Base-by-base conservation (phyloP, 495 filamentous ascomycete genomes). In the Penicillium manginii region DNA sequence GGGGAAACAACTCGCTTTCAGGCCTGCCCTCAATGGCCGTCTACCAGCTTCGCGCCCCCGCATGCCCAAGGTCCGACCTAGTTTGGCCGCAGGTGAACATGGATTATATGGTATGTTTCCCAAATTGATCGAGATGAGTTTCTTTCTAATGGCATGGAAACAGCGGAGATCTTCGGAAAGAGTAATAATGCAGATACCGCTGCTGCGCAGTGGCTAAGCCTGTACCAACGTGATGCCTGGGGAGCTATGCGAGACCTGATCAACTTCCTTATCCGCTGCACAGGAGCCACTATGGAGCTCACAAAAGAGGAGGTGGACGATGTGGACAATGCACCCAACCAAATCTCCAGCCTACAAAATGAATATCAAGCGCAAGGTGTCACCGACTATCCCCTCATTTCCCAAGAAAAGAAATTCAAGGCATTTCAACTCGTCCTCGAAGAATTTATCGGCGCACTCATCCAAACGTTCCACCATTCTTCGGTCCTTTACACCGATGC, bases 311-410 rank as follows among this genome's bases (percentile, higher is more conserved):
- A 97, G 66, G 89, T 94, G 43, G 84, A 85, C 52, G 94, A 98
- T 66, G 85, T 91, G 19, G 96, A 98, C 67, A 87, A 91, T 67
- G 85, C 82, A 39, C 81, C 87, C 1, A 82, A 84, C 54, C 81
- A 80, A 52, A 74, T 98, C 21, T 74, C 75, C 2, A 91, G 98
- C 63, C 74, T 97, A 8, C 91, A 96, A 71, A 86, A 91, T 42
- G 85, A 89, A 55, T 94, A 90, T 68, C 83, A 91, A 58, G 83
- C 86, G 73, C 84, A 90, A 72, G 86, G 86, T 42, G 87, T 92
- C 42, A 84, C 89, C 17, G 96, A 97, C 23, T 98, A 98, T 66
- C 96, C 94, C n/a, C 82, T 98, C 15, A 88, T 96, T 19, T 91
- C 91, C 10, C 91, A 87, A 69, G 80, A 83, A 14, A 92, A 88